Base-by-base conservation (phyloP, 2,329 filamentous ascomycete species). In the Chalara sp. region DNA sequence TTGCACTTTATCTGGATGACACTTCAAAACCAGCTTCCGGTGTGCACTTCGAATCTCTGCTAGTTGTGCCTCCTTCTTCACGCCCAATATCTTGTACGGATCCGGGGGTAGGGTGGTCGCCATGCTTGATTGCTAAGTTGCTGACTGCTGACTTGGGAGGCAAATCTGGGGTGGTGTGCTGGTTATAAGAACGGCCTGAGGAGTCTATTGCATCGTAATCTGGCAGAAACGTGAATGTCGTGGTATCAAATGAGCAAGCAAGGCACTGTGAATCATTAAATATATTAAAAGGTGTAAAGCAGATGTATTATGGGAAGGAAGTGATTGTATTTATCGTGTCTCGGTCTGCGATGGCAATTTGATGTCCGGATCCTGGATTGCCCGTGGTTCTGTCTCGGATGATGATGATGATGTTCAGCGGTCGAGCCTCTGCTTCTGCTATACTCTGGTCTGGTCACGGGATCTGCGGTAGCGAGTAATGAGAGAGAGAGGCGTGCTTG, bases 1-100 rank as follows among this genome's bases (percentile, higher is more conserved):
- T 58, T 89, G 84, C 56, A 95, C 81, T 72, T 96, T 95, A 75
- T 96, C 91, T 33, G 91, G 91, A 61, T 96, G 91, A 65, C 86
- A 91, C 68, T 87, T 89, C 60, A 96, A 79, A 35, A 89, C 88
- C 40, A 95, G 82, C 68, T 95, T 95, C 61, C 87, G 83, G 71
- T 96, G 84, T 12, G 88, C 86, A 47, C 81, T 78, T 63, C 88
- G 86, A 67, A 96, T 92, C 59, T 85, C 80, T 45, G 81, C 60
- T 41, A 83, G 66, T 54, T 86, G 80, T 45, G 88, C 87, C 68
- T 85, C 80, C 65, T 81, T 86, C 54, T 83, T 66, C 51, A 96
- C 79, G 48, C 87, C 87, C 46, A 96, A 77, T 49, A 80, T 76
- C 63, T 76, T 80, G 74, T 95, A 96, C 46, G 89, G 92, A 72